These are phyloP conservation scores for sorghum (Sorghum bicolor) DNA, from an alignment of 176 grass and related monocot species.

Conservation along the genomic window DNA sequence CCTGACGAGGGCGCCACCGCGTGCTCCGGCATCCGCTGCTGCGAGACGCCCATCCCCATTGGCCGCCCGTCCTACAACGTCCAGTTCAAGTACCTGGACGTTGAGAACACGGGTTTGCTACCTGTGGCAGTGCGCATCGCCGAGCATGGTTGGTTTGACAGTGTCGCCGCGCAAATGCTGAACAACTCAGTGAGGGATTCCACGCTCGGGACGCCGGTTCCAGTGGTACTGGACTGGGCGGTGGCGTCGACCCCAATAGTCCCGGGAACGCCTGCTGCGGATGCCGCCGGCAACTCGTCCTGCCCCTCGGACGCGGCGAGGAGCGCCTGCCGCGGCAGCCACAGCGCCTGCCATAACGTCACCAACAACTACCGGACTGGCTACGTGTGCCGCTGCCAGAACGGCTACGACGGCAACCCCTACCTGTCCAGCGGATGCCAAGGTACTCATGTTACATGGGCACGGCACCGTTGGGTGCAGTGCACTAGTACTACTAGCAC, in stretches of 20 bases:
- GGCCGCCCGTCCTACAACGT: slow-evolving; percentile 19
- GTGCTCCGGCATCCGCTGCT: slow-evolving; percentile 5
- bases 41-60: neutral
- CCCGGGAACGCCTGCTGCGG: neutral
- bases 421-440: slow-evolving; percentile 48
- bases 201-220: neutral
- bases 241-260: neutral
- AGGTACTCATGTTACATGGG: neutral
- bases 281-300: neutral
- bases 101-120: accelerated
- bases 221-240: slow-evolving; percentile 18
- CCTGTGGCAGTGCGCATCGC: neutral
- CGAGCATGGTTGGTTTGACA: slow-evolving; percentile 3
- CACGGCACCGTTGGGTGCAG: neutral
- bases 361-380: slow-evolving; percentile 5
- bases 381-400: slow-evolving; percentile 7
- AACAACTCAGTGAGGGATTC: accelerated
- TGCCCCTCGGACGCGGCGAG: neutral
- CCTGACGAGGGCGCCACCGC: neutral
- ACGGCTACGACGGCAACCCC: slow-evolving; percentile 52
- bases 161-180: neutral
- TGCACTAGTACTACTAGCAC: neutral
- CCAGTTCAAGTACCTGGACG: neutral
- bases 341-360: neutral
- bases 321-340: neutral